These are phyloP conservation scores for Cercospora sp. DNA, from an alignment of 2,329 filamentous ascomycete genomes.

Conservation along the genomic window DNA sequence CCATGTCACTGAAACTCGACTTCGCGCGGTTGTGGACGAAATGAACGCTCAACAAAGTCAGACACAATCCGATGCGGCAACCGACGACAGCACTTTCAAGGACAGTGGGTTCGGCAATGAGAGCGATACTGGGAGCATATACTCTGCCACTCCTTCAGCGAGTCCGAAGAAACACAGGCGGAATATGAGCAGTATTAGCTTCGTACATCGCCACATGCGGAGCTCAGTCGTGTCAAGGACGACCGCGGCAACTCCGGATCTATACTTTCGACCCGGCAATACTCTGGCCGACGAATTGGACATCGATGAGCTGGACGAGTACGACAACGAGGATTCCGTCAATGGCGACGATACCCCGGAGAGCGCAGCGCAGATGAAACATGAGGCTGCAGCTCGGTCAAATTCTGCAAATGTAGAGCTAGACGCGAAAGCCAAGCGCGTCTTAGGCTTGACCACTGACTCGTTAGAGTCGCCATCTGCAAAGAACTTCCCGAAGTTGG, in stretches of 20 bases:
- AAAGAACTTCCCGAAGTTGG: slow-evolving; percentile 18
- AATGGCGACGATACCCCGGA: slow-evolving; percentile 67
- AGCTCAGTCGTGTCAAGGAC: slow-evolving; percentile 28
- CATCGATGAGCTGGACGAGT: slow-evolving; percentile 75
- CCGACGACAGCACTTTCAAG: slow-evolving; percentile 60
- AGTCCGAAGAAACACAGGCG: slow-evolving; percentile 33
- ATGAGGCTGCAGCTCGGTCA: slow-evolving; percentile 44
- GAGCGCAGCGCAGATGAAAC: slow-evolving; percentile 43
- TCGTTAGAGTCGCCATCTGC: slow-evolving; percentile 18
- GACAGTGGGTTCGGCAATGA: slow-evolving; percentile 58
- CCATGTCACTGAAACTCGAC: slow-evolving; percentile 82
- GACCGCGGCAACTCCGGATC: slow-evolving; percentile 37
- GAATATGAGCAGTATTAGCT: slow-evolving; percentile 39
- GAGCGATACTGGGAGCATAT: slow-evolving; percentile 70
- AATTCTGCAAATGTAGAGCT: slow-evolving; percentile 38
- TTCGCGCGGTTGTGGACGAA: slow-evolving; percentile 84
- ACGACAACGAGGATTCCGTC: slow-evolving; percentile 54
- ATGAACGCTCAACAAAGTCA: slow-evolving; percentile 67
- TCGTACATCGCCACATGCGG: slow-evolving; percentile 26
- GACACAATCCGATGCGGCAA: slow-evolving; percentile 41
- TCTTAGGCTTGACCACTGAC: slow-evolving; percentile 41
- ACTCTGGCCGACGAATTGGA: slow-evolving; percentile 90
- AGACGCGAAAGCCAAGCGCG: slow-evolving; percentile 50
- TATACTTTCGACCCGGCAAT: slow-evolving; percentile 65
- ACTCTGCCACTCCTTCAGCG: slow-evolving; percentile 48